Conservation (phyloP, 2,329 filamentous ascomycete genomes). For the Monilinia vaccinii-corymbosi region DNA sequence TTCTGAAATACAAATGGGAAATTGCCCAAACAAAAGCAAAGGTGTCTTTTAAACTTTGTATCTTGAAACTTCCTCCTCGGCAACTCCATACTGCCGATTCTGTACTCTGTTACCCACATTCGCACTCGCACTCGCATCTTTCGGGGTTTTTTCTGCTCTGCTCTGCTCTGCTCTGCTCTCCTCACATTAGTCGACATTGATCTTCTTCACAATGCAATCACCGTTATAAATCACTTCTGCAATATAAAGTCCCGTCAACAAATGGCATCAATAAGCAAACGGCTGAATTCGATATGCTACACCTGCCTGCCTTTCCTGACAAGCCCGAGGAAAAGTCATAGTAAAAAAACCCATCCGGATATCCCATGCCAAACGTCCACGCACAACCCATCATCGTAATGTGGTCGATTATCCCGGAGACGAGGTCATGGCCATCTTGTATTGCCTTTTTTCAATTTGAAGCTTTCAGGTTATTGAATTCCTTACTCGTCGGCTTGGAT, state of each 20-base stretch:
- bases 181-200: background rate
- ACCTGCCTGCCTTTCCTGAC: conserved; percentile 10
- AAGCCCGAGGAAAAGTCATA: conserved; percentile 11
- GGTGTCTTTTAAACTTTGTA: background rate
- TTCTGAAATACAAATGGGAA: background rate
- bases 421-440: conserved; percentile 7
- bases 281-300: conserved; percentile 10
- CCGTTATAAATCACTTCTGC: background rate
- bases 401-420: conserved; percentile 4
- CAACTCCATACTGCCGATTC: no score
- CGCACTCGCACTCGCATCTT: background rate
- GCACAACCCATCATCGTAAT: conserved; percentile 6
- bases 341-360: conserved; percentile 9
- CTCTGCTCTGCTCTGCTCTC: background rate
- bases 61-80: background rate
- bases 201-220: background rate
- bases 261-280: conserved; percentile 10
- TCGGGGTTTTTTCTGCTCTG: background rate
- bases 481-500: conserved; percentile 42
- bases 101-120: background rate
- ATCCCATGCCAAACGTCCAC: conserved; percentile 10
- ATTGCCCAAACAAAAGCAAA: background rate
- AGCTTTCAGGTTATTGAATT: conserved; percentile 9
- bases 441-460: conserved; percentile 3
- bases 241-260: background rate